A percentile compares a stretch with the other conserved stretches of the same genome.
Conservation (phyloP, 805 yeast genomes). For the Ogataea henricii region DNA sequence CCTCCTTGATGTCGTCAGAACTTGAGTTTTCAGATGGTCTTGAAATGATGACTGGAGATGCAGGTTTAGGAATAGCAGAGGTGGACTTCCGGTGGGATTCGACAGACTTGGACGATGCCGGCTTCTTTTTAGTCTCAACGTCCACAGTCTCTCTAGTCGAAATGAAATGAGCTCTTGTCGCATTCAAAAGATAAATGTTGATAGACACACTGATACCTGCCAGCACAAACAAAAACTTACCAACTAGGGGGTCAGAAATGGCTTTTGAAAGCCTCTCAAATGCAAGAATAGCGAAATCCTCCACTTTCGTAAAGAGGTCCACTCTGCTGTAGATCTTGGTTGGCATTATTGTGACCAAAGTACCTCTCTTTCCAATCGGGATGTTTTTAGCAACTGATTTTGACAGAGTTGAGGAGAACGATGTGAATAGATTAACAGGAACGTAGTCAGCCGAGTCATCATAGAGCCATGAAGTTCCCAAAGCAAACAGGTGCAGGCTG, state of each 20-base stretch:
- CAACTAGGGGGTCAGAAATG: constrained; percentile 76
- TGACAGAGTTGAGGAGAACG: constrained; percentile 38
- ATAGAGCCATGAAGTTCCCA: constrained; percentile 72
- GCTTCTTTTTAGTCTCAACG: constrained; percentile 16
- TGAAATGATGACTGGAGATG: constrained; percentile 16
- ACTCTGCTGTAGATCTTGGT: constrained; percentile 59
- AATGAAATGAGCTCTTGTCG: constrained; percentile 65
- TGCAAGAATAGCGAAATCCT: constrained; percentile 56
- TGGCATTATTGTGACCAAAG: constrained; percentile 59
- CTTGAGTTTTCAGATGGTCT: constrained; percentile 18
- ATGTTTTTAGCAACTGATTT: constrained; percentile 45
- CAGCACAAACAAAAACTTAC: constrained; percentile 72
- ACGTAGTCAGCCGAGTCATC: constrained; percentile 42
- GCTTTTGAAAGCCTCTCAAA: constrained; percentile 62
- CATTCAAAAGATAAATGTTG: constrained; percentile 83
- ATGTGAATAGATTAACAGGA: constrained; percentile 24
- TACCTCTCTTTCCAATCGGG: constrained; percentile 43
- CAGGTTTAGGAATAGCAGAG: constrained; percentile 10
- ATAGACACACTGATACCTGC: constrained; percentile 76
- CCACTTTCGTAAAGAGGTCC: constrained; percentile 56
- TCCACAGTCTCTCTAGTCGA: constrained; percentile 8
- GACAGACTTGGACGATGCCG: constrained; percentile 10
- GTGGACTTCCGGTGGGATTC: constrained; percentile 13
- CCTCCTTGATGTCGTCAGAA: constrained; percentile 37
- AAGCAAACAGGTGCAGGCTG: constrained; percentile 64